Conservation (phyloP, 2,329 filamentous ascomycete genomes). For the Clonostachys sp. region DNA sequence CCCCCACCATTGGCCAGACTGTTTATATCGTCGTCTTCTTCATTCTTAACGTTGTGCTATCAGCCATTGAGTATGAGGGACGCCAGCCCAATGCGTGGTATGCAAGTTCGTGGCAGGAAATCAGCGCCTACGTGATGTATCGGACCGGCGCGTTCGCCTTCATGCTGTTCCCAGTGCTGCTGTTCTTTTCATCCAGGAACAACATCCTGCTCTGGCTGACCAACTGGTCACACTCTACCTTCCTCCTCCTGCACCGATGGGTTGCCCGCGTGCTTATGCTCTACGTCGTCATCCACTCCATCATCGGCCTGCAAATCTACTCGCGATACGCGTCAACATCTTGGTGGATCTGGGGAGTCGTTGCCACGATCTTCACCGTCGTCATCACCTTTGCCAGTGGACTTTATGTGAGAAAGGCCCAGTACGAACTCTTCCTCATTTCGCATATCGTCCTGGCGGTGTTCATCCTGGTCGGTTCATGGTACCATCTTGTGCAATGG, state of each 20-base stretch:
- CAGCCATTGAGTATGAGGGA: conserved; percentile 21
- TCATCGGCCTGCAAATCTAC: conserved; percentile 26
- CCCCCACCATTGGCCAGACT: conserved; percentile 34
- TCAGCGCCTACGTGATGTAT: conserved; percentile 27
- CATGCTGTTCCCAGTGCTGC: conserved; percentile 30
- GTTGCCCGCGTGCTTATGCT: conserved; percentile 36
- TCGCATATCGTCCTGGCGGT: conserved; percentile 30
- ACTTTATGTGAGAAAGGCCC: conserved; percentile 21
- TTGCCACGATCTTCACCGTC: conserved; percentile 23
- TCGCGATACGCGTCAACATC: conserved; percentile 12
- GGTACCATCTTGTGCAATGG: conserved; percentile 25
- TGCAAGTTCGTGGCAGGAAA: conserved; percentile 10
- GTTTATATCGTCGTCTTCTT: conserved; percentile 35
- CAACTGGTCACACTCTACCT: conserved; percentile 39
- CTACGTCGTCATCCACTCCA: conserved; percentile 39
- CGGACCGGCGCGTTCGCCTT: conserved; percentile 34
- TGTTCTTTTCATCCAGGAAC: conserved; percentile 41
- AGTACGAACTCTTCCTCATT: conserved; percentile 35
- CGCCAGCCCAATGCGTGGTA: conserved; percentile 11
- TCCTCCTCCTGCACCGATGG: conserved; percentile 40
- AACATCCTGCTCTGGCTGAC: conserved; percentile 42
- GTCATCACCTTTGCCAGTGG: conserved; percentile 17
- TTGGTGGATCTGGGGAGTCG: conserved; percentile 31
- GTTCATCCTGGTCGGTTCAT: conserved; percentile 30
- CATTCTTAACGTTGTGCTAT: conserved; percentile 27